Evolutionary conservation across 2,329 filamentous ascomycete species (phyloP).

Genomic region (Monosporascus sp.): DNA sequence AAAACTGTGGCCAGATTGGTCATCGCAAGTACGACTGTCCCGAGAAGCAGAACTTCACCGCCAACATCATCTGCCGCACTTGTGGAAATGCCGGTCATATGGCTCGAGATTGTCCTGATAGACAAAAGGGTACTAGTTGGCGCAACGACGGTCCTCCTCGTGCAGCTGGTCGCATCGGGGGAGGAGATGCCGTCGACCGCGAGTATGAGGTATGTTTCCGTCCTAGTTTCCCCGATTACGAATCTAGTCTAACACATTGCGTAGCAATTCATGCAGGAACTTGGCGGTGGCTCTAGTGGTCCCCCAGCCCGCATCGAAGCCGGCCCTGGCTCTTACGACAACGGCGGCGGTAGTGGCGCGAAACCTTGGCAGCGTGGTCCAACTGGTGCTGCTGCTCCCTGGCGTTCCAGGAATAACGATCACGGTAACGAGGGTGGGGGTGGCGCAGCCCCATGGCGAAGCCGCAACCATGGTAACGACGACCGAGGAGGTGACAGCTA

Average conservation of each 20-base stretch:
- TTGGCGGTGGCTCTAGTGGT: conserved; percentile 67
- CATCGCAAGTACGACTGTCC: conserved; percentile 99
- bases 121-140: conserved; percentile 86
- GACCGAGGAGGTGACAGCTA: conserved; percentile 41
- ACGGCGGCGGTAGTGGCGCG: conserved; percentile 46
- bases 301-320: conserved; percentile 82
- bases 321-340: conserved; percentile 63
- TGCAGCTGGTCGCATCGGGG: conserved; percentile 63
- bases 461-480: conserved; percentile 47
- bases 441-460: conserved; percentile 57
- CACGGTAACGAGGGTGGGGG: conserved; percentile 42
- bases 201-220: conserved; percentile 80
- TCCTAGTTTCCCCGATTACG: not conserved
- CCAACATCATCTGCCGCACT: conserved; percentile 97
- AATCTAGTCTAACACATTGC: conserved; percentile 34
- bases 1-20: conserved; percentile 98
- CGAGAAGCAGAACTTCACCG: conserved; percentile 96
- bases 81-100: conserved; percentile 98
- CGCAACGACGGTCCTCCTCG: conserved; percentile 64
- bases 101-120: conserved; percentile 94
- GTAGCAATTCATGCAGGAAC: conserved; percentile 95
- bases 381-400: conserved; percentile 78
- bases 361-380: conserved; percentile 89
- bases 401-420: conserved; percentile 57
- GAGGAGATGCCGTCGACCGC: conserved; percentile 80